Conservation (phyloP, 116 monocot genomes). For the Papilionanthe hybrid region DNA sequence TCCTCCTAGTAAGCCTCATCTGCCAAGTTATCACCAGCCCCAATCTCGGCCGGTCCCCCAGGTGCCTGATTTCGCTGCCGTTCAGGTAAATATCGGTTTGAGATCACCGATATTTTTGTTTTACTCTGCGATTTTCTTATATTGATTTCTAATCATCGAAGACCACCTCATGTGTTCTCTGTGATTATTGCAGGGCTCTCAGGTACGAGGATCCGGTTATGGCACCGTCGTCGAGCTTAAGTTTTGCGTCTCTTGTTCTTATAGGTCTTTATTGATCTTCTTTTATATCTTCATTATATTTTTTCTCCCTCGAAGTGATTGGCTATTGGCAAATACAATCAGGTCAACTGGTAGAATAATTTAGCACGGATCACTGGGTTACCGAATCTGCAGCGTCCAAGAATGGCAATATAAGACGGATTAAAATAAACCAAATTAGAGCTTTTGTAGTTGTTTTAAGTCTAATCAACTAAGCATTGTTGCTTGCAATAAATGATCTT, state of each 20-base stretch:
- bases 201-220: constrained; percentile 45
- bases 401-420: background rate
- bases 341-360: background rate
- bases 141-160: background rate
- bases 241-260: constrained; percentile 92
- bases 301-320: background rate
- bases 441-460: no score
- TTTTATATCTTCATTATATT: background rate
- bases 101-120: background rate
- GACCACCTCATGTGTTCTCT: background rate
- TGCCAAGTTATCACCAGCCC: constrained; percentile 16
- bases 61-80: constrained; percentile 24
- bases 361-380: background rate
- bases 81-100: constrained; percentile 12
- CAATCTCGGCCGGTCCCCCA: constrained; percentile 15
- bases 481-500: background rate
- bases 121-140: background rate
- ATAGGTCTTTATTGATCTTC: constrained; percentile 34
- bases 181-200: constrained; percentile 23
- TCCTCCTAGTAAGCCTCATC: constrained; percentile 3
- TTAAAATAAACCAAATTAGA: background rate
- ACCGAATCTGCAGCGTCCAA: background rate
- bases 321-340: background rate
- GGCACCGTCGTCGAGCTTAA: constrained; percentile 59
- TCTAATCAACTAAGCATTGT: background rate